These are phyloP conservation scores for Chaetomium olivaceum DNA, from an alignment of 2,329 filamentous ascomycete genomes.

Conservation along the genomic window DNA sequence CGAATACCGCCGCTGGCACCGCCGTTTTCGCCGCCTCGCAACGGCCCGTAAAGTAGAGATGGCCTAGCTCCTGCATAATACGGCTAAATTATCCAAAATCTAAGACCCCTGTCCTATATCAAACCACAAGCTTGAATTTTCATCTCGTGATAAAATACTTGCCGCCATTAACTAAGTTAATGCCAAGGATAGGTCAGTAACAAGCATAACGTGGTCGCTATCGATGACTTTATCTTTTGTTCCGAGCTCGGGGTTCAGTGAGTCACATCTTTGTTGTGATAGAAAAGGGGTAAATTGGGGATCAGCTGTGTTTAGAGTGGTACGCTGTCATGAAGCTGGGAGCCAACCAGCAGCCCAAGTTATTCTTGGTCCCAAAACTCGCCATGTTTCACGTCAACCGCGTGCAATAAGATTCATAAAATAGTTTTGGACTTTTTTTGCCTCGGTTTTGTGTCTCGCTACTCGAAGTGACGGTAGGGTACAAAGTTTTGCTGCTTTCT, in stretches of 20 bases:
- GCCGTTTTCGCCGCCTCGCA: background rate
- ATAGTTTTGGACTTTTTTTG: conserved; percentile 20
- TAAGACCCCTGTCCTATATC: conserved; percentile 7
- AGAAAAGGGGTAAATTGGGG: background rate
- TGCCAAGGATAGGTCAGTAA: background rate
- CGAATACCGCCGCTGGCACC: too few relatives aligned
- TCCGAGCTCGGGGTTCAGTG: background rate
- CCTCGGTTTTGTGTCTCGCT: conserved; percentile 14
- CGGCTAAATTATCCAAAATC: background rate
- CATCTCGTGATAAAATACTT: background rate
- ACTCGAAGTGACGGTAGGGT: background rate
- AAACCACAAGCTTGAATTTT: background rate
- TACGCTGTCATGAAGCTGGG: background rate
- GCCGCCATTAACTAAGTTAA: background rate
- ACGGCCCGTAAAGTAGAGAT: background rate
- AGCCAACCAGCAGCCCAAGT: background rate
- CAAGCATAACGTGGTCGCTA: background rate
- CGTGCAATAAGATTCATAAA: background rate
- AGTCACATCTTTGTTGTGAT: background rate
- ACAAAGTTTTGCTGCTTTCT: conserved; percentile 6
- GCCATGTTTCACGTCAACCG: background rate
- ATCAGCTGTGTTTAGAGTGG: background rate
- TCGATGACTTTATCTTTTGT: background rate
- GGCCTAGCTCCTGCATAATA: background rate
- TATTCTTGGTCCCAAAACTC: too few relatives aligned